These are phyloP conservation scores for Cinnamomum micranthum DNA, from an alignment of 164 flowering plant genomes.

Conservation along the genomic window DNA sequence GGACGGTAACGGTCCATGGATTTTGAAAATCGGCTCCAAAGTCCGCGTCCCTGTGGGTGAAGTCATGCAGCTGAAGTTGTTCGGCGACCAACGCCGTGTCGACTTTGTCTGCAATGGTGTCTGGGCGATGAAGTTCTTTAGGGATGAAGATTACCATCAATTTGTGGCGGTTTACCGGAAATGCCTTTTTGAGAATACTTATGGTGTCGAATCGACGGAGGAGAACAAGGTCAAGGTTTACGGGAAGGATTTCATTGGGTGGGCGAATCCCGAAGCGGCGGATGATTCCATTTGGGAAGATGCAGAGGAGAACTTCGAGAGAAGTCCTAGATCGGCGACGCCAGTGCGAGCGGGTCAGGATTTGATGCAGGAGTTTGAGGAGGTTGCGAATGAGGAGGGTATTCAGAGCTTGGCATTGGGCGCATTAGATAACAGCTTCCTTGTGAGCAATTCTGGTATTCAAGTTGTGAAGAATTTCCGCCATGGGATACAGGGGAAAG, in stretches of 20 bases:
- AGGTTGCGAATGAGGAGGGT: conserved; percentile 71
- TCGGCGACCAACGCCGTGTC: conserved; percentile 54
- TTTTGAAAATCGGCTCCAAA: conserved; percentile 51
- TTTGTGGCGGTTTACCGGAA: conserved; percentile 59
- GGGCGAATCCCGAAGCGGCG: conserved; percentile 84
- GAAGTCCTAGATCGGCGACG: conserved; percentile 34
- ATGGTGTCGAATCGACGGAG: conserved; percentile 61
- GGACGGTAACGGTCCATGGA: conserved; percentile 38
- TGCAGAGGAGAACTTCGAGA: conserved; percentile 49
- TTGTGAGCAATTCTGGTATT: conserved; percentile 79
- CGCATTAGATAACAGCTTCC: conserved; percentile 91
- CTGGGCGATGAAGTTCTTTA: conserved; percentile 81
- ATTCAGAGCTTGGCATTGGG: conserved; percentile 96
- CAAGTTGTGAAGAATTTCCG: conserved; percentile 90
- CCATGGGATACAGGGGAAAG: conserved; percentile 94
- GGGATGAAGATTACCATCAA: conserved; percentile 44
- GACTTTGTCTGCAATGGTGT: conserved; percentile 66
- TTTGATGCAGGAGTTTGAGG: conserved; percentile 84
- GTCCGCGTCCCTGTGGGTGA: conserved; percentile 36
- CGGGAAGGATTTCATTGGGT: conserved; percentile 91
- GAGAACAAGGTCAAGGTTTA: conserved; percentile 73
- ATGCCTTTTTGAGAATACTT: conserved; percentile 83
- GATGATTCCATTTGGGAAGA: conserved; percentile 95
- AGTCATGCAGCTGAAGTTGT: conserved; percentile 64
- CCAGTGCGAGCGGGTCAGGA: conserved; percentile 43